Percentiles rank a stretch among this genome's conserved stretches.
These are phyloP conservation scores for Xylaria venustula DNA, from an alignment of 495 filamentous ascomycete genomes.

Conservation along the genomic window DNA sequence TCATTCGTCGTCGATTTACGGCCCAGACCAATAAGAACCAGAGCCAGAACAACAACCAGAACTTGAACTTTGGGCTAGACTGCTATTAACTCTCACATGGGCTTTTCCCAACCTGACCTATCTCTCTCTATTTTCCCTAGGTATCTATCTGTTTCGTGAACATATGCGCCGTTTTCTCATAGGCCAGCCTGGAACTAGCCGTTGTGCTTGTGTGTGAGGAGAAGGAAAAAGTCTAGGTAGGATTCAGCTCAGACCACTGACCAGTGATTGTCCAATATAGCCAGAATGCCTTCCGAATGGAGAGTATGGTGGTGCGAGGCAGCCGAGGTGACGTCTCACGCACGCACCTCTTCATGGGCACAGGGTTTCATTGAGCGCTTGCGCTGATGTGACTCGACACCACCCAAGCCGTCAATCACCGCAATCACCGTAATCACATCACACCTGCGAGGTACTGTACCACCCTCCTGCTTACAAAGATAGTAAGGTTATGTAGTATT, in stretches of 20 bases:
- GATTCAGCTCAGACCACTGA: background rate
- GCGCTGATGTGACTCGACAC: constrained; percentile 11
- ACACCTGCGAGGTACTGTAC: constrained; percentile 6
- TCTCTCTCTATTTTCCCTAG: background rate
- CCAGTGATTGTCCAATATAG: background rate
- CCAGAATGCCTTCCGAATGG: background rate
- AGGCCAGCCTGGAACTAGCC: no score
- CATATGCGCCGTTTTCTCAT: no score
- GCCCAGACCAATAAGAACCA: background rate
- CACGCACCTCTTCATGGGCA: constrained; percentile 6
- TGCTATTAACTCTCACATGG: background rate
- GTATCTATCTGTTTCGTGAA: background rate
- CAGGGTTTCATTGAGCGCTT: constrained; percentile 16
- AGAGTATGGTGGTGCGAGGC: background rate
- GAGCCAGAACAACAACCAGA: background rate
- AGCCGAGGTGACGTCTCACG: constrained; percentile 5
- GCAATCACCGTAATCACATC: constrained; percentile 6
- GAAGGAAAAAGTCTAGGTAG: no score
- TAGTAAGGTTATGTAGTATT: background rate
- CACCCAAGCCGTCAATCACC: background rate
- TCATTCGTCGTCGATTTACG: background rate
- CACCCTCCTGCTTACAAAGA: background rate
- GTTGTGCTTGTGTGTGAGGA: no score
- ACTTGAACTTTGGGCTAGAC: no score
- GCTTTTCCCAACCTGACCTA: background rate